Percentiles rank a stretch among this genome's conserved stretches.
phyloP scores from a whole-genome alignment of 257 asterid species.

The Fraxinus pennsylvanica region DNA sequence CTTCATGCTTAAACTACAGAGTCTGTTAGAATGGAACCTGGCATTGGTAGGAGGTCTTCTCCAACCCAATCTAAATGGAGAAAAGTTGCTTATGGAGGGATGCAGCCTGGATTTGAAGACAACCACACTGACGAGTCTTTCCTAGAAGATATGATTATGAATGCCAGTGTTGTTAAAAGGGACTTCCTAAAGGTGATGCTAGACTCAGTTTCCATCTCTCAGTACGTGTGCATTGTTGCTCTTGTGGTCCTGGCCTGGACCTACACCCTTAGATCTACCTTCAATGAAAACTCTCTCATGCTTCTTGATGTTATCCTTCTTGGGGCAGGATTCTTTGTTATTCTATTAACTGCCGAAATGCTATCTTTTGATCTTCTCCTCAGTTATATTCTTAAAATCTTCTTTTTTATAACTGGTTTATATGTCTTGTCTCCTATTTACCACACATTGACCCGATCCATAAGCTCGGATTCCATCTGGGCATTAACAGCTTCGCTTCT shows the following conservation, averaged over 20 bases:
- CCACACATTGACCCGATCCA: slow-evolving; percentile 81
- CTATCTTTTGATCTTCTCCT: slow-evolving; percentile 56
- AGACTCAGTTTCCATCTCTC: slow-evolving; percentile 83
- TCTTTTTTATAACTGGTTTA: slow-evolving; percentile 69
- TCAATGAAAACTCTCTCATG: slow-evolving; percentile 56
- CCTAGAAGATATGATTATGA: slow-evolving; percentile 92
- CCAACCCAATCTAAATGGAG: slow-evolving; percentile 61
- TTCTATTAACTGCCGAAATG: slow-evolving; percentile 69
- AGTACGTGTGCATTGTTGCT: slow-evolving; percentile 77
- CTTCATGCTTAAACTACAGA: background rate
- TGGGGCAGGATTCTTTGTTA: slow-evolving; percentile 60
- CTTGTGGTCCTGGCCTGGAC: slow-evolving; percentile 91
- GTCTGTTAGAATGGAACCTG: slow-evolving; percentile 46
- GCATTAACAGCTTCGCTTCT: slow-evolving; percentile 72
- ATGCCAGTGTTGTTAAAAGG: slow-evolving; percentile 87
- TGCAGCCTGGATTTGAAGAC: slow-evolving; percentile 92
- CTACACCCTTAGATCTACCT: slow-evolving; percentile 61
- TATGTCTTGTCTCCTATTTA: slow-evolving; percentile 77
- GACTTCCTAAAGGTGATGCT: slow-evolving; percentile 81
- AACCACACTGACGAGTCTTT: slow-evolving; percentile 88
- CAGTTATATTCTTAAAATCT: slow-evolving; percentile 57
- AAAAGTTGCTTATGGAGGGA: slow-evolving; percentile 90
- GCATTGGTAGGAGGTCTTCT: slow-evolving; percentile 36
- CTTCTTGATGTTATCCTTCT: slow-evolving; percentile 68
- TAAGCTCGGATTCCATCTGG: slow-evolving; percentile 92